Percentiles rank a stretch among this genome's conserved stretches.
These are phyloP conservation scores for Erysimum cheiri DNA, from an alignment of 441 rosid species.

Conservation along the genomic window DNA sequence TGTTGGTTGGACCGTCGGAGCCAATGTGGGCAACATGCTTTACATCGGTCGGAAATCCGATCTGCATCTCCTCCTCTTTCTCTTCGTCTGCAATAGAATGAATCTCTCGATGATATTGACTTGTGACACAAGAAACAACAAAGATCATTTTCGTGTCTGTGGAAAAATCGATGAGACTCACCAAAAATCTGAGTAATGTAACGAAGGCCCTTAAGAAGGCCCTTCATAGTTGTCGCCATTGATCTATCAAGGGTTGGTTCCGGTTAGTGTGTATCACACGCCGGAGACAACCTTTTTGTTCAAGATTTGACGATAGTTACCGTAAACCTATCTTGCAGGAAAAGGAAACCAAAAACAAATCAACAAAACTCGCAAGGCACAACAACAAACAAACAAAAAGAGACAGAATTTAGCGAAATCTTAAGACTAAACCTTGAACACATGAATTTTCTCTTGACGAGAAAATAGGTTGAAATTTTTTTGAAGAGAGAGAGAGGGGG, in stretches of 20 bases:
- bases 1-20: conserved; percentile 65
- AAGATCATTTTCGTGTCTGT: neutral
- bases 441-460: conserved; percentile 34
- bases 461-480: conserved; percentile 30
- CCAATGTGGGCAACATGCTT: conserved; percentile 93
- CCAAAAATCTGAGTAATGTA: conserved; percentile 69
- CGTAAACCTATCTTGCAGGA: conserved; percentile 38
- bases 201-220: conserved; percentile 66
- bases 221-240: conserved; percentile 60
- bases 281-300: conserved; percentile 41
- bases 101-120: neutral
- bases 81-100: conserved; percentile 56
- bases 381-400: neutral
- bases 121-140: conserved; percentile 21
- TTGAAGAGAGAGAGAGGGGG: conserved; percentile 26
- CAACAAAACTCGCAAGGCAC: conserved; percentile 6
- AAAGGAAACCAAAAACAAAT: conserved; percentile 28
- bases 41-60: conserved; percentile 87
- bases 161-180: conserved; percentile 28
- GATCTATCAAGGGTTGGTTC: conserved; percentile 27
- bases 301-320: conserved; percentile 41
- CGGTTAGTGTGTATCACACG: conserved; percentile 43
- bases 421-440: conserved; percentile 35
- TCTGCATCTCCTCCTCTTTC: conserved; percentile 75
- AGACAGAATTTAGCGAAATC: neutral